Base-by-base conservation (phyloP, 768 basidiomycete species). In the Russula dissimulans region DNA sequence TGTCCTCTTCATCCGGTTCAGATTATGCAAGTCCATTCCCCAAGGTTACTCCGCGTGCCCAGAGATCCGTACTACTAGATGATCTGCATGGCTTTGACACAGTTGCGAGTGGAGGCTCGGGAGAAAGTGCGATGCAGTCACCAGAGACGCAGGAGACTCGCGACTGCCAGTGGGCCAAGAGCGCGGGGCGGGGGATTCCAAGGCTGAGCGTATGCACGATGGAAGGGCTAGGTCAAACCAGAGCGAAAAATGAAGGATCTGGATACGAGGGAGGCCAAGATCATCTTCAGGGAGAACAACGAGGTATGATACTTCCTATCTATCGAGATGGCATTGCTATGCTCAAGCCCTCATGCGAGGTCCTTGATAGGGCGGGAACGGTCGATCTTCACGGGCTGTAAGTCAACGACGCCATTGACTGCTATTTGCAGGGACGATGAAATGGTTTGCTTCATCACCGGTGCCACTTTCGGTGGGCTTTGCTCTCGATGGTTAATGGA, bases 301-400 rank as follows among this genome's bases (percentile, higher is more conserved):
- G 45, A 62, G 61, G 61, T 57, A 41, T n/a, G 55, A 1, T 2
- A 3, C n/a, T 6, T 26, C 22, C 22, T 26, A 39, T 42, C 14
- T 45, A 9, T 32, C 36, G 14, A 39, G 39, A 14, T 38, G n/a
- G 11, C 0, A 26, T n/a, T 6, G 10, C 26, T 43, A 39, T 46
- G 10, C 55, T 42, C 38, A 47, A 42, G 22, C 12, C 44, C 7
- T 51, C 36, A 17, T 44, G n/a, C 22, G 22, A 26, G 22, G 22
- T 4, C 18, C 57, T 1, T 26, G 22, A 26, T 26, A 26, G 22
- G 61, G 22, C 7, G 34, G 51, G 56, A 12, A 43, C 7, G 8
- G 10, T 62, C n/a, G 61, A 62, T 39, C 56, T 62, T 31, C 61
- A 62, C 31, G 51, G 50, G 17, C 47, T 62, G 26, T 43, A 36